Evolutionary conservation across 305 asterid genomes (phyloP).

Genomic region (Ajuga reptans): DNA sequence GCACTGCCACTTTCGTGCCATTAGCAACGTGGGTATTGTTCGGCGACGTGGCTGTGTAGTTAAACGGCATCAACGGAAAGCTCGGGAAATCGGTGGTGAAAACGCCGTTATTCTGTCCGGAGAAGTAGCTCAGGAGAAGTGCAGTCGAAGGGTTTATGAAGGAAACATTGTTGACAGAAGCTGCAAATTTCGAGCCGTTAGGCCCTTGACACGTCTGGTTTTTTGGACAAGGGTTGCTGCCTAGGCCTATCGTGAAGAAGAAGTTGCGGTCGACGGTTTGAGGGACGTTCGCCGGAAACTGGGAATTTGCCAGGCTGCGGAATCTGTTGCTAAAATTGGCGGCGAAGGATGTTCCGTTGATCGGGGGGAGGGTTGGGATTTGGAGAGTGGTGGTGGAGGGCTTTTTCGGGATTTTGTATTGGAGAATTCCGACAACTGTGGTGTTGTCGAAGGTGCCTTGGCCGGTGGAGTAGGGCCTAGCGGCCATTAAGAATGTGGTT

Average conservation of each 20-base stretch:
- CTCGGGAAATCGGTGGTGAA: conserved; percentile 44
- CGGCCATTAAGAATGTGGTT: conserved; percentile 22
- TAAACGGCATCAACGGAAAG: conserved; percentile 33
- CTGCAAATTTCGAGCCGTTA: conserved; percentile 43
- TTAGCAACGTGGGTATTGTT: conserved; percentile 35
- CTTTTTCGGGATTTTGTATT: conserved; percentile 9
- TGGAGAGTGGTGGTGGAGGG: conserved; percentile 17
- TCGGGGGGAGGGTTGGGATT: conserved; percentile 44
- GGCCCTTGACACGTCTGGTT: conserved; percentile 59
- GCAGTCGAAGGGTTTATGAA: conserved; percentile 40
- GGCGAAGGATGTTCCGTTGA: conserved; percentile 38
- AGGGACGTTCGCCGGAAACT: conserved; percentile 49
- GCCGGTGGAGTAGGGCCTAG: conserved; percentile 26
- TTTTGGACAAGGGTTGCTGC: conserved; percentile 47
- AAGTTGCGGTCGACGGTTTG: conserved; percentile 33
- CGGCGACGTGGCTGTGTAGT: conserved; percentile 54
- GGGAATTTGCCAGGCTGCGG: conserved; percentile 33
- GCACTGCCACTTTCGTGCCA: conserved; percentile 42
- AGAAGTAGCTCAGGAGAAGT: conserved; percentile 37
- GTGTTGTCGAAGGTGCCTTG: conserved; percentile 27
- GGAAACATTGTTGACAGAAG: conserved; percentile 46
- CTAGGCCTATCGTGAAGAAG: conserved; percentile 48
- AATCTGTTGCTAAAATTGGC: conserved; percentile 33
- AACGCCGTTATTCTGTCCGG: conserved; percentile 25
- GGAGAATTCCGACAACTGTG: conserved; percentile 19